Evolutionary conservation across 2,329 filamentous ascomycete species (phyloP), one percentile per base, ranked within the genome.

Genomic region (Dactylonectria estremocensis): DNA sequence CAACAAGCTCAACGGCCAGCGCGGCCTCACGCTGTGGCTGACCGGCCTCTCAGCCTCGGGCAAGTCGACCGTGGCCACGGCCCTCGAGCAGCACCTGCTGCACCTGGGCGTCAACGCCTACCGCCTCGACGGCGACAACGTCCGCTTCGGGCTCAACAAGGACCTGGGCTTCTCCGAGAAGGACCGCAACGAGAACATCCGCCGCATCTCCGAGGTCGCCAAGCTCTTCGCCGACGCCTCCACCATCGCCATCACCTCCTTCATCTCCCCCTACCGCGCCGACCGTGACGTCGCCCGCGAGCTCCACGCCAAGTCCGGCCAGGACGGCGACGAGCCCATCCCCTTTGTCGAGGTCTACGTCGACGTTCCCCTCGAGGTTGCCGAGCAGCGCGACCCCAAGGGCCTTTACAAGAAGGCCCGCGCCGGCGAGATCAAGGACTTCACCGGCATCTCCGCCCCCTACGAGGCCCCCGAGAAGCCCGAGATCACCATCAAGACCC

Each of bases 101-200:
- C 95, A 97, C 81, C 88, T 94, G 11, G 92, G 92, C 49, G 86
- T 96, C 58, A 86, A 92, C 63, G 93, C 95, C 68, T 99, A 99
- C 89, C 91, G 96, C 60, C 91, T 99, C 33, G 96, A 99, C 83
- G 96, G 95, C 78, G 96, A 99, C 89, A 99, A 99, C 84, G 92
- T 99, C 73, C 95, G 96, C 69, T 98, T 98, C 85, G 96, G 96
- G 16, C 88, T 99, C 74, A 99, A 98, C 90, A 97, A 97, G 84
- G 95, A 98, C 85, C 89, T 99, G 11, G 95, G 95, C 16, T 99
- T 98, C 87, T 93, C 90, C 72, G 95, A 97, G 80, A 90, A 91
- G 79, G 95, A 98, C 86, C 91, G 96, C 76, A 97, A 95, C 80
- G 96, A 99, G 88, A 99, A 99, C 86, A 99, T 99, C 80, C 91